These are phyloP conservation scores for Mycosphaerelloides madeirae DNA, from an alignment of 2,329 filamentous ascomycete genomes.

Conservation along the genomic window DNA sequence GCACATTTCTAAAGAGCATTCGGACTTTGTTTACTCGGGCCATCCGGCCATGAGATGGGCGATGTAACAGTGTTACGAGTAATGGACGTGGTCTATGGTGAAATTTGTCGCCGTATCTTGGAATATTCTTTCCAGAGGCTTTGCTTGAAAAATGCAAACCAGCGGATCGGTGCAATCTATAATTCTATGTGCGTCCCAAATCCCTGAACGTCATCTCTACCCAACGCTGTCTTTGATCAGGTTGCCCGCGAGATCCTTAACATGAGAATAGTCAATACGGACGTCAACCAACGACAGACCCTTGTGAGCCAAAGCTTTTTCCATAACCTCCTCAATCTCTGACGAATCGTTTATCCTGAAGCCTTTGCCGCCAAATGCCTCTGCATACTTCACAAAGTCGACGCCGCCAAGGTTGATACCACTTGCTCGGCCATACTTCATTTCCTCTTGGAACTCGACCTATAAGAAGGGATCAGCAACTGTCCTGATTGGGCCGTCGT, in stretches of 20 bases:
- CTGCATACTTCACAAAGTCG: conserved; percentile 46
- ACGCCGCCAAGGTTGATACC: conserved; percentile 45
- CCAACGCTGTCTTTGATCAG: conserved; percentile 36
- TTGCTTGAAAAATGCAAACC: too few species aligned
- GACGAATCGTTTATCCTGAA: conserved; percentile 37
- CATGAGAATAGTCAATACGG: conserved; percentile 43
- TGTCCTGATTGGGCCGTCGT: too few species aligned
- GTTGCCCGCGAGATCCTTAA: conserved; percentile 38
- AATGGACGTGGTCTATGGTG: too few species aligned
- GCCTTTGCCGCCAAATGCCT: conserved; percentile 45
- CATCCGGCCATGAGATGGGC: background rate
- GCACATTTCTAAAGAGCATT: conserved; percentile 73
- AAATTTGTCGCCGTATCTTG: too few species aligned
- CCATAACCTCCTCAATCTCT: conserved; percentile 43
- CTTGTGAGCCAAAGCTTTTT: conserved; percentile 39
- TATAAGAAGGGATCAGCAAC: conserved; percentile 11
- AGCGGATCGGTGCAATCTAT: too few species aligned
- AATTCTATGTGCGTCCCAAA: too few species aligned
- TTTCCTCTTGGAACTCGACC: conserved; percentile 48
- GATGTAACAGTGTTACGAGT: background rate
- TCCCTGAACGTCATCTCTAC: conserved; percentile 8
- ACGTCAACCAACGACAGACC: conserved; percentile 47
- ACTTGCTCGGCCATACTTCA: conserved; percentile 45
- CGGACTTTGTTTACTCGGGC: conserved; percentile 64
- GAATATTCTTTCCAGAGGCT: too few species aligned